Evolutionary conservation across 495 filamentous ascomycete species (phyloP).

Genomic region (Baudoinia panamericana): DNA sequence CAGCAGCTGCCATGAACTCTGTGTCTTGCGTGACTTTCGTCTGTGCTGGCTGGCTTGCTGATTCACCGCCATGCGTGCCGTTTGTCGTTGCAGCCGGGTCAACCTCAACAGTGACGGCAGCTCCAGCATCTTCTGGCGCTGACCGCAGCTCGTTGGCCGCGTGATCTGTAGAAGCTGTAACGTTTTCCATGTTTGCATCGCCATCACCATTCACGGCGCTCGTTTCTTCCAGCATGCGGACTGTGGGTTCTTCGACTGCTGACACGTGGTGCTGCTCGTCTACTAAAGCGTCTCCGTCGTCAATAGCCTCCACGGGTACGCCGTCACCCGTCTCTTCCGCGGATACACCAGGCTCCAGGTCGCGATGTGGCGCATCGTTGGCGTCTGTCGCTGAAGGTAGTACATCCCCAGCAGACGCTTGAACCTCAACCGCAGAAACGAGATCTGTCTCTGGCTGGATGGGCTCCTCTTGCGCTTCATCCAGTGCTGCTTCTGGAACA

Average conservation of each 20-base stretch:
- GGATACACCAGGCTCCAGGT: too few relatives aligned
- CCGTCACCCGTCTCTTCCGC: slow-evolving; percentile 4
- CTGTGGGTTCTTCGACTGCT: background rate
- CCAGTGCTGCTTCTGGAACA: background rate
- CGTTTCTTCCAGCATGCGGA: slow-evolving; percentile 5
- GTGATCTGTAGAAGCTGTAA: too few relatives aligned
- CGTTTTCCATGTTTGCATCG: background rate
- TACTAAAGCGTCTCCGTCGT: slow-evolving; percentile 7
- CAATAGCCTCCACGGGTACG: slow-evolving; percentile 12
- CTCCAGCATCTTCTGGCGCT: too few relatives aligned
- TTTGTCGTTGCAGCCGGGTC: too few relatives aligned
- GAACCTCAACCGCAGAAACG: too few relatives aligned
- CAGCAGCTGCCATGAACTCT: slow-evolving; percentile 30
- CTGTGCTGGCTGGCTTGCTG: background rate
- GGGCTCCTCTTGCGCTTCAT: too few relatives aligned
- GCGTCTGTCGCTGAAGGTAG: too few relatives aligned
- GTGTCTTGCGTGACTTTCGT: slow-evolving; percentile 11
- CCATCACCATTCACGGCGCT: slow-evolving; percentile 4
- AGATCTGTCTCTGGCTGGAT: too few relatives aligned
- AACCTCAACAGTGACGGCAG: too few relatives aligned
- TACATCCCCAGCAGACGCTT: too few relatives aligned
- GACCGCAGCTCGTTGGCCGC: too few relatives aligned
- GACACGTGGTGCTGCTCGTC: slow-evolving; percentile 1
- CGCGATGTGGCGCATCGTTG: too few relatives aligned
- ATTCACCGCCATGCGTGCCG: background rate